phyloP scores from a whole-genome alignment of 2,329 filamentous ascomycete genomes.

The Metarhizium rileyi region DNA sequence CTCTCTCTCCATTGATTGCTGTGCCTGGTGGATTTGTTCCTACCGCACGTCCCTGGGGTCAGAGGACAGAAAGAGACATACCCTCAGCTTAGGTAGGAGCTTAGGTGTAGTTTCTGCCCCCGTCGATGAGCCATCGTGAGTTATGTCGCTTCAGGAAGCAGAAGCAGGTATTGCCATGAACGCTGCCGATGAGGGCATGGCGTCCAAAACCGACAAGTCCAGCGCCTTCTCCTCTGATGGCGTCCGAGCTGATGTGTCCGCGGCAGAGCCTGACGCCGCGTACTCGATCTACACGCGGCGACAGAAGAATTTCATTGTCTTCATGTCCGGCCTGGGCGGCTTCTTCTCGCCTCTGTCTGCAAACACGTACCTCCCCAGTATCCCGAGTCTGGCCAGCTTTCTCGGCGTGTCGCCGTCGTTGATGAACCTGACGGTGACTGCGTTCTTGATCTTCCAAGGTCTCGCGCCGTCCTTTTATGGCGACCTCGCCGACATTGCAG shows the following conservation, averaged over 20 bases:
- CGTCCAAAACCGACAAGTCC: too few species aligned
- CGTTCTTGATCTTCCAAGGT: constrained; percentile 40
- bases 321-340: constrained; percentile 5
- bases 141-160: too few species aligned
- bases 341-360: constrained; percentile 2
- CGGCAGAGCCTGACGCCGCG: background rate
- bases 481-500: constrained; percentile 38
- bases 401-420: constrained; percentile 21
- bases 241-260: background rate
- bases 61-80: too few species aligned
- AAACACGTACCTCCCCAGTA: constrained; percentile 35
- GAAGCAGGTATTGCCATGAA: too few species aligned
- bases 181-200: too few species aligned
- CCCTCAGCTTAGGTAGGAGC: too few species aligned
- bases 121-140: too few species aligned
- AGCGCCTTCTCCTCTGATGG: too few species aligned
- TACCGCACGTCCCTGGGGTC: too few species aligned
- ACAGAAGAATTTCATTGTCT: constrained; percentile 6
- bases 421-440: constrained; percentile 32
- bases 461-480: constrained; percentile 40
- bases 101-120: too few species aligned
- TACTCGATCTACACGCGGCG: constrained; percentile 6
- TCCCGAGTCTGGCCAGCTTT: constrained; percentile 28
- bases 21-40: too few species aligned
- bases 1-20: too few species aligned